phyloP scores from a whole-genome alignment of 257 asterid species.

The Phtheirospermum japonicum region DNA sequence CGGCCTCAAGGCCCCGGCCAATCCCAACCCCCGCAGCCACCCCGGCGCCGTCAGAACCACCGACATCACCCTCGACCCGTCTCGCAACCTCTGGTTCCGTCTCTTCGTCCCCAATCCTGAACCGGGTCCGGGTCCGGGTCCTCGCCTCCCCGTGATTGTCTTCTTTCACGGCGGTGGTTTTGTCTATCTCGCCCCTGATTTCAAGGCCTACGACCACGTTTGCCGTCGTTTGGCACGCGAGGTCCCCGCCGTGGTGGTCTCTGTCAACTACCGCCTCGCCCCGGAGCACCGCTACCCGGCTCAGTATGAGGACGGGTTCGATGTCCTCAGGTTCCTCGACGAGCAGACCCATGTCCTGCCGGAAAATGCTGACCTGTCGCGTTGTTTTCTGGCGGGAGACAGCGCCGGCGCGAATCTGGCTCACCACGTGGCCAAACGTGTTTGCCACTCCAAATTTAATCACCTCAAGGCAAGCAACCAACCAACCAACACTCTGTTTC shows the following conservation, averaged over 20 bases:
- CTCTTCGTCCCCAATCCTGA: slow-evolving; percentile 42
- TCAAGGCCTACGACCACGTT: slow-evolving; percentile 52
- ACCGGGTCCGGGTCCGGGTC: neutral
- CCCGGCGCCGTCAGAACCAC: slow-evolving; percentile 48
- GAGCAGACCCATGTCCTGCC: slow-evolving; percentile 39
- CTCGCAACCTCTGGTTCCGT: slow-evolving; percentile 79
- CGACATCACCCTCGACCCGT: slow-evolving; percentile 56
- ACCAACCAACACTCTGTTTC: neutral
- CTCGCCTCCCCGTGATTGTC: slow-evolving; percentile 46
- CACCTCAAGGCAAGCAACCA: slow-evolving; percentile 40
- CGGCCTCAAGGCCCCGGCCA: slow-evolving; percentile 34
- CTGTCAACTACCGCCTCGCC: slow-evolving; percentile 68
- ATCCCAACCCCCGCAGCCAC: slow-evolving; percentile 40
- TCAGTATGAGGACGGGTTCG: slow-evolving; percentile 71
- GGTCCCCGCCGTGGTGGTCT: slow-evolving; percentile 52
- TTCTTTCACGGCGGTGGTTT: slow-evolving; percentile 93
- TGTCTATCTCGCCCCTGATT: slow-evolving; percentile 51
- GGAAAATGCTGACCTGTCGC: slow-evolving; percentile 52
- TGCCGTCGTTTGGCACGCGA: slow-evolving; percentile 66
- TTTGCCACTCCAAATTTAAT: slow-evolving; percentile 36
- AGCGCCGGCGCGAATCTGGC: slow-evolving; percentile 81
- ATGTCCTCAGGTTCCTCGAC: slow-evolving; percentile 53
- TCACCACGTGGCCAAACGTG: slow-evolving; percentile 65
- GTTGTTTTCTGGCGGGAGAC: slow-evolving; percentile 74
- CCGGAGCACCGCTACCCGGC: slow-evolving; percentile 74